These are phyloP conservation scores for Corinectria fuckeliana DNA, from an alignment of 2,329 filamentous ascomycete species.

Conservation along the genomic window DNA sequence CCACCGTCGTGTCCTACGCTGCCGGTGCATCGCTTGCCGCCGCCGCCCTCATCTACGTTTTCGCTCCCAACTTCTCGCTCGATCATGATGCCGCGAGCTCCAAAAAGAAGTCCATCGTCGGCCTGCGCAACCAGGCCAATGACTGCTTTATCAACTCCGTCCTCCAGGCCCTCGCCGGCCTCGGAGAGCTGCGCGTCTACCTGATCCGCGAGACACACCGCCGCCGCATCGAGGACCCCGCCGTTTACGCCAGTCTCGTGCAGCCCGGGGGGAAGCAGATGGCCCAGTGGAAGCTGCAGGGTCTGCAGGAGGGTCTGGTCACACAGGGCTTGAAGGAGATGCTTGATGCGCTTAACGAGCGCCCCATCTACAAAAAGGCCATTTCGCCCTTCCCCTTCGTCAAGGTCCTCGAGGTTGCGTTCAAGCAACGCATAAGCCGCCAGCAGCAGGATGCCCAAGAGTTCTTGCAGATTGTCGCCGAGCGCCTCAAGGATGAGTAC, in stretches of 20 bases:
- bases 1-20: slow-evolving; percentile 77
- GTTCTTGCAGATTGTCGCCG: slow-evolving; percentile 91
- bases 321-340: slow-evolving; percentile 91
- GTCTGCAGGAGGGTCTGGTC: slow-evolving; percentile 80
- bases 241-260: slow-evolving; percentile 73
- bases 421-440: slow-evolving; percentile 87
- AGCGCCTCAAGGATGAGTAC: slow-evolving; percentile 93
- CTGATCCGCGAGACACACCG: slow-evolving; percentile 91
- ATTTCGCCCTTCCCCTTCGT: slow-evolving; percentile 90
- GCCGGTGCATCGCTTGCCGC: slow-evolving; percentile 94
- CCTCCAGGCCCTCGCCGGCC: slow-evolving; percentile 87
- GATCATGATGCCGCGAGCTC: slow-evolving; percentile 75
- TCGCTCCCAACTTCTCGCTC: slow-evolving; percentile 95
- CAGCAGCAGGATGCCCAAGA: slow-evolving; percentile 98
- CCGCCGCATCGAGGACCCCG: slow-evolving; percentile 77
- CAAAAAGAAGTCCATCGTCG: slow-evolving; percentile 87
- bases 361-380: slow-evolving; percentile 91
- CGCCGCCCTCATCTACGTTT: slow-evolving; percentile 94
- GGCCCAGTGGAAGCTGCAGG: slow-evolving; percentile 67
- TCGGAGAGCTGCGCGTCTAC: slow-evolving; percentile 88
- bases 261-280: slow-evolving; percentile 53
- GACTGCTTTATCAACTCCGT: slow-evolving; percentile 98
- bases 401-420: slow-evolving; percentile 80
- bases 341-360: slow-evolving; percentile 89
- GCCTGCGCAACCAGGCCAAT: slow-evolving; percentile 88